Evolutionary conservation across 345 rosid species (phyloP), one percentile per base, ranked within the genome.

Genomic region (Murraya koenigii): DNA sequence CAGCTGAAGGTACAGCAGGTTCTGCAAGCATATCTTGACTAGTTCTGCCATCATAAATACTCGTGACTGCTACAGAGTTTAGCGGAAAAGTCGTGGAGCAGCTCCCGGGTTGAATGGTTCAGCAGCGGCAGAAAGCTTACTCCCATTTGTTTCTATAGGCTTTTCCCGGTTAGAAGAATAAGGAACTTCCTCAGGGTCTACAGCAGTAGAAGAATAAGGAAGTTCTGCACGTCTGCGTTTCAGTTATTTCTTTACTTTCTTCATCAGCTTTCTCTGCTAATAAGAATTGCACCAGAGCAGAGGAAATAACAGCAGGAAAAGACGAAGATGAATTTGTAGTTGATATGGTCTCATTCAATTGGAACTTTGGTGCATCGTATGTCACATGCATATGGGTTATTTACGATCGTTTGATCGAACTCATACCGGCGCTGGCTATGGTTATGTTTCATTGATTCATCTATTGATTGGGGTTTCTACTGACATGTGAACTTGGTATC

Each of bases 121-220:
- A 10, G 93, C 93, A 44, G 93, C 82, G 38, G 95, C 93, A 7
- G 93, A 91, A 71, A 89, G 89, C 86, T 87, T 89, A 28, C 91
- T 91, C 67, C 89, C 91, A 72, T 84, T 88, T 28, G 76, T 72
- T 83, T 86, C 90, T 9, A 41, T 61, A 47, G 80, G 60, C 58
- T 77, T 91, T 71, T 84, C 90, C 80, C 78, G 80, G 52, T 61
- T 62, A 47, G 74, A 56, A 62, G 73, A 28, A 65, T 66, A 38
- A 39, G 83, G 47, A 62, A 58, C 77, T 66, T 82, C 84, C 66
- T 81, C 89, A 62, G 69, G 44, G 66, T 81, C 78, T 28, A 55
- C 33, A 56, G 77, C 65, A 72, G 81, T 69, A 67, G 77, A n/a
- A n/a, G n/a, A n/a, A n/a, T n/a, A n/a, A n/a, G n/a, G n/a, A n/a